Conservation (phyloP, 1,284 basidiomycete species). For the Ustilago nuda region DNA sequence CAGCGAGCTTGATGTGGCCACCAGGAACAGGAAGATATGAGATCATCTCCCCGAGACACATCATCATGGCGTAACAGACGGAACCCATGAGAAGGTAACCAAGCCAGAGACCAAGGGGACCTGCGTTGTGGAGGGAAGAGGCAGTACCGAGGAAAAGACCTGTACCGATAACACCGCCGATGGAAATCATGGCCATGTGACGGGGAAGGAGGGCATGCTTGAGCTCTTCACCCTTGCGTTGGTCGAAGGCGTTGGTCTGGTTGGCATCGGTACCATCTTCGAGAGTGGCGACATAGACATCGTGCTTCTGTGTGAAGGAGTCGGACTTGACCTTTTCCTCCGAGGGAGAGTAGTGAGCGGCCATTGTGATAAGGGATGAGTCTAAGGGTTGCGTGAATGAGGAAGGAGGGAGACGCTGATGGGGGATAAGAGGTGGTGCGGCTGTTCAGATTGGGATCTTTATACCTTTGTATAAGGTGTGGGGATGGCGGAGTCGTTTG, state of each 20-base stretch:
- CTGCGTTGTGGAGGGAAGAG: constrained; percentile 71
- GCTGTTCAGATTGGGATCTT: neutral
- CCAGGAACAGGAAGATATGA: constrained; percentile 75
- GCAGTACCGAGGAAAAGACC: constrained; percentile 80
- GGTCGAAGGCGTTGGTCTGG: constrained; percentile 43
- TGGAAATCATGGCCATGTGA: constrained; percentile 55
- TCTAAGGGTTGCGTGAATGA: constrained; percentile 6
- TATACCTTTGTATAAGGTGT: constrained; percentile 22
- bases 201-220: constrained; percentile 54
- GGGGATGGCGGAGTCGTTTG: neutral
- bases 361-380: constrained; percentile 19
- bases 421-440: neutral
- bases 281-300: constrained; percentile 37
- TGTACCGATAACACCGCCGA: constrained; percentile 58
- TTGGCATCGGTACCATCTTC: constrained; percentile 37
- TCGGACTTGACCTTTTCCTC: constrained; percentile 45
- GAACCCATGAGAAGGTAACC: constrained; percentile 68
- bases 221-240: constrained; percentile 56
- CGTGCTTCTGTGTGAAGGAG: constrained; percentile 27
- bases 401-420: constrained; percentile 6
- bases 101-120: constrained; percentile 70
- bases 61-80: constrained; percentile 66
- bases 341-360: constrained; percentile 24
- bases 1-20: constrained; percentile 83
- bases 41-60: constrained; percentile 71